A percentile compares a stretch with the other conserved stretches of the same genome.
These are phyloP conservation scores for Phylloporus rhodoxanthus DNA, from an alignment of 768 basidiomycete genomes.

Conservation along the genomic window DNA sequence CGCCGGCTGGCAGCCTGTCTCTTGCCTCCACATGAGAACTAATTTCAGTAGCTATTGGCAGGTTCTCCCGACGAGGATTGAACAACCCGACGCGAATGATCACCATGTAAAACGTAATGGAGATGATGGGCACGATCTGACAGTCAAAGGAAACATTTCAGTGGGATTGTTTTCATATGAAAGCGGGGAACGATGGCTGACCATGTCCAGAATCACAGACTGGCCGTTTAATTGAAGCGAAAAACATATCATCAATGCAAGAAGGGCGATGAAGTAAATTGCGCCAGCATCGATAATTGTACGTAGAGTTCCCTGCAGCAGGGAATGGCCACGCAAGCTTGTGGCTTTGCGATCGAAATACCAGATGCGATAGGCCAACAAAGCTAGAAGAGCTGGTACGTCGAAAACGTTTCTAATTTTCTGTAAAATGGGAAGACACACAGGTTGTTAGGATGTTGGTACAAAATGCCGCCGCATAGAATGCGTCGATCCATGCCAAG, in stretches of 20 bases:
- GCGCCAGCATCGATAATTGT: conserved; percentile 7
- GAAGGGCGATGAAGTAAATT: conserved; percentile 7
- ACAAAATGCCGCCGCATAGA: conserved; percentile 2
- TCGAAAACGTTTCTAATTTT: background rate
- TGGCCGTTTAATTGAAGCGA: background rate
- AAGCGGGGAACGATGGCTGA: background rate
- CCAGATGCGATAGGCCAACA: conserved; percentile 7
- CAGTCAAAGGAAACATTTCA: background rate
- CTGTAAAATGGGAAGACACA: background rate
- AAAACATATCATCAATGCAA: background rate
- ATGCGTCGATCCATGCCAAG: conserved; percentile 4
- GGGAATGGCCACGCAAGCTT: background rate
- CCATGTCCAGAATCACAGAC: conserved; percentile 10
- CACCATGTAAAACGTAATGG: conserved; percentile 14
- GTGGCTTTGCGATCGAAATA: background rate
- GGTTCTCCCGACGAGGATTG: background rate
- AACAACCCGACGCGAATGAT: conserved; percentile 7
- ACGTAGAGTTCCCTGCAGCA: background rate
- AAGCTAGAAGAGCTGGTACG: background rate
- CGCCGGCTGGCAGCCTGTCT: background rate
- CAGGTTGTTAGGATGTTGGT: conserved; percentile 10
- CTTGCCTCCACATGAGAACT: background rate
- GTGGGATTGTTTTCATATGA: too few relatives aligned
- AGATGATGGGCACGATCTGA: conserved; percentile 8
- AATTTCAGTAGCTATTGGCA: background rate